Conservation (phyloP, 1,139 yeast species). For the Cylindricascospora bacillispora region DNA sequence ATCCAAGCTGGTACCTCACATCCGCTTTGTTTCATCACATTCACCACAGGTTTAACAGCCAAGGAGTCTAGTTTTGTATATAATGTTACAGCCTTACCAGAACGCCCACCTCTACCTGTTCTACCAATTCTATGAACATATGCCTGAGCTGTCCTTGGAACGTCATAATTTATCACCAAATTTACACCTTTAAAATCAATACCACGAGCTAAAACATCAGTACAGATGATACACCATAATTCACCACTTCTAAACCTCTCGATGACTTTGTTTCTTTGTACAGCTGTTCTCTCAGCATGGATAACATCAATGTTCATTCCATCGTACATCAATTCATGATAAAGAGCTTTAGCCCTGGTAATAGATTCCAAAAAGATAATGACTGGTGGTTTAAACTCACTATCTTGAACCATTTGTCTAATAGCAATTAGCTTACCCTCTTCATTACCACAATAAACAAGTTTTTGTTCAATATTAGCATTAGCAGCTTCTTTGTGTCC, state of each 20-base stretch:
- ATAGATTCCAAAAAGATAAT: conserved; percentile 86
- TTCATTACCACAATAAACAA: conserved; percentile 84
- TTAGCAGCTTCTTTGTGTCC: conserved; percentile 95
- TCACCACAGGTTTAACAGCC: conserved; percentile 70
- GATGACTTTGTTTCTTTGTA: conserved; percentile 77
- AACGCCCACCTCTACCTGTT: conserved; percentile 90
- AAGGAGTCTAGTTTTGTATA: conserved; percentile 81
- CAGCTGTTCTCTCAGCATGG: conserved; percentile 87
- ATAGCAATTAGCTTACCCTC: conserved; percentile 88
- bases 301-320: conserved; percentile 88
- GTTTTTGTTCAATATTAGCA: conserved; percentile 65
- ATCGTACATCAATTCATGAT: conserved; percentile 84
- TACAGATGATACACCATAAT: conserved; percentile 90
- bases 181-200: conserved; percentile 95
- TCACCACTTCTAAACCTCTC: conserved; percentile 80
- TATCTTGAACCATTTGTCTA: conserved; percentile 72
- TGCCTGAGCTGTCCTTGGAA: conserved; percentile 86
- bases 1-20: conserved; percentile 70
- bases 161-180: conserved; percentile 89
- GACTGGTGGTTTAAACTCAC: conserved; percentile 86
- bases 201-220: conserved; percentile 94
- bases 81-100: conserved; percentile 80
- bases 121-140: conserved; percentile 98
- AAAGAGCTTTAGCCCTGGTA: conserved; percentile 87
- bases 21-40: conserved; percentile 92